A percentile compares a stretch with the other conserved stretches of the same genome.
Conservation (phyloP, 768 basidiomycete species). For the Tulasnella sp. region DNA sequence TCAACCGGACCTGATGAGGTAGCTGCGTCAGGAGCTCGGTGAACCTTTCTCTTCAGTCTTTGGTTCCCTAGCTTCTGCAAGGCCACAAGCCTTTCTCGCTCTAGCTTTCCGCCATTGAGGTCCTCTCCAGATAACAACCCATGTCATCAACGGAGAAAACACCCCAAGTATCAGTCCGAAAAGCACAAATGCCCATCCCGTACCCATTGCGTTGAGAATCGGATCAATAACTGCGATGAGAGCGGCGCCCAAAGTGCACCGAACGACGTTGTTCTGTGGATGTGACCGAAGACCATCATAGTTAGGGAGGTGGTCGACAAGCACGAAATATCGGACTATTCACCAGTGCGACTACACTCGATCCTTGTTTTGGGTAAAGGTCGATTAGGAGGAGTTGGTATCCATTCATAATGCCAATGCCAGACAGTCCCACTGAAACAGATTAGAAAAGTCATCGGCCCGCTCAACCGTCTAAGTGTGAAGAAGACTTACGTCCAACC, state of each 20-base stretch:
- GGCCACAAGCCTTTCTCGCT: neutral
- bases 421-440: neutral
- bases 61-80: neutral
- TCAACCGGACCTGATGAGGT: neutral
- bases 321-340: neutral
- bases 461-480: neutral
- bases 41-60: neutral
- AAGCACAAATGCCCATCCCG: constrained; percentile 24
- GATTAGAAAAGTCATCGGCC: constrained; percentile 34
- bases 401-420: neutral
- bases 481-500: constrained; percentile 39
- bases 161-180: constrained; percentile 27
- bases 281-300: neutral
- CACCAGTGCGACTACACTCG: constrained; percentile 14
- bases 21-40: neutral
- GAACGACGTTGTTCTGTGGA: constrained; percentile 39
- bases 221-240: constrained; percentile 27
- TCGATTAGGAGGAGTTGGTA: constrained; percentile 24
- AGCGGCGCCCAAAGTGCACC: constrained; percentile 38
- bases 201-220: constrained; percentile 29
- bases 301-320: neutral
- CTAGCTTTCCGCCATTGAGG: constrained; percentile 10
- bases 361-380: constrained; percentile 25
- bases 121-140: constrained; percentile 9
- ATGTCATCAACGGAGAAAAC: constrained; percentile 20